Evolutionary conservation across 2,329 filamentous ascomycete genomes (phyloP).

Genomic region (Stemphylium beticola): DNA sequence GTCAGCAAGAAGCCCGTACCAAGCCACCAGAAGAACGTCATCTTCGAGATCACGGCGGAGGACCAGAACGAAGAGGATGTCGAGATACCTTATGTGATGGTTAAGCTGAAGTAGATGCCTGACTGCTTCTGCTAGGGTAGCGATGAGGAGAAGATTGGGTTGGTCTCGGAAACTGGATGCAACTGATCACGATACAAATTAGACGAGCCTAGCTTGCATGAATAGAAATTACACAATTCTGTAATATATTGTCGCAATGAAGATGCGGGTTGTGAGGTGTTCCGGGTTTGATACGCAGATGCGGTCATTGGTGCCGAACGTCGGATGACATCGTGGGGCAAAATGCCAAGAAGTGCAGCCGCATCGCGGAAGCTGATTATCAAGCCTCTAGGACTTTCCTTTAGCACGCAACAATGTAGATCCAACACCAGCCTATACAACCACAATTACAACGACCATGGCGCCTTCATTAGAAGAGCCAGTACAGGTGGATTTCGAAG

Average conservation of each 20-base stretch:
- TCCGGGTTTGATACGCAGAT: neutral
- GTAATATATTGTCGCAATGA: neutral
- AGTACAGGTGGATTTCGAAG: slow-evolving; percentile 70
- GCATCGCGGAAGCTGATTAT: slow-evolving; percentile 40
- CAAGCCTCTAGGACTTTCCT: slow-evolving; percentile 35
- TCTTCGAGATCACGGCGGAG: slow-evolving; percentile 92
- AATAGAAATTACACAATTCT: slow-evolving; percentile 14
- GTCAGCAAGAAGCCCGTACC: slow-evolving; percentile 94
- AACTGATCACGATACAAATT: slow-evolving; percentile 11
- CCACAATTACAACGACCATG: slow-evolving; percentile 58
- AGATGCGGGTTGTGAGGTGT: too few relatives aligned
- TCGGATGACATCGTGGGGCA: slow-evolving; percentile 33
- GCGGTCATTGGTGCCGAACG: slow-evolving; percentile 22
- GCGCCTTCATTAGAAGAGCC: slow-evolving; percentile 80
- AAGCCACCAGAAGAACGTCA: slow-evolving; percentile 89
- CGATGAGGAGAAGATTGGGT: neutral
- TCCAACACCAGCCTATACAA: slow-evolving; percentile 11
- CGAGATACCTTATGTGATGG: slow-evolving; percentile 95
- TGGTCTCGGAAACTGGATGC: neutral
- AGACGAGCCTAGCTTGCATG: slow-evolving; percentile 29
- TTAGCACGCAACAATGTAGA: slow-evolving; percentile 30
- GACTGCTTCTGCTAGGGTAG: neutral
- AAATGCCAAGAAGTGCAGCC: slow-evolving; percentile 34
- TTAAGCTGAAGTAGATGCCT: slow-evolving; percentile 65
- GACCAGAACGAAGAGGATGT: slow-evolving; percentile 90